These are phyloP conservation scores for Bacidia rubella DNA, from an alignment of 495 filamentous ascomycete species.

Conservation along the genomic window DNA sequence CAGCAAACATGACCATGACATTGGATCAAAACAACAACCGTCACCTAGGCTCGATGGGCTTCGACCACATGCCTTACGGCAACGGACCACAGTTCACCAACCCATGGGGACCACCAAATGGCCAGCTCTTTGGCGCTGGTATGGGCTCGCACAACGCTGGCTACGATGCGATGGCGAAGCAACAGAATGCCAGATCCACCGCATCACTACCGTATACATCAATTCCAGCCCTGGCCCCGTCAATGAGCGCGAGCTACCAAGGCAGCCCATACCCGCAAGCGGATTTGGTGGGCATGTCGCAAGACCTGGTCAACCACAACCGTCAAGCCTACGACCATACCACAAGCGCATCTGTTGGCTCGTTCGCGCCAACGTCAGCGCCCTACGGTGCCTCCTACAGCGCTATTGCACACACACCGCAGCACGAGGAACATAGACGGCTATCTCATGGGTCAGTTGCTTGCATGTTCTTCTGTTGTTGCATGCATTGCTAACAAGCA, in stretches of 20 bases:
- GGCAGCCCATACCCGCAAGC: constrained; percentile 49
- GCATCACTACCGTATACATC: constrained; percentile 63
- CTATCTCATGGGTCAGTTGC: constrained; percentile 80
- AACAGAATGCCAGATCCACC: constrained; percentile 43
- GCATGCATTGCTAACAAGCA: constrained; percentile 48
- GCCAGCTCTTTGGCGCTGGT: constrained; percentile 38
- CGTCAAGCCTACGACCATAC: constrained; percentile 41
- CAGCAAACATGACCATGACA: constrained; percentile 42
- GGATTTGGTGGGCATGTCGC: constrained; percentile 49
- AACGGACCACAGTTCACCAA: constrained; percentile 80
- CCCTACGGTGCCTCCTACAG: constrained; percentile 44
- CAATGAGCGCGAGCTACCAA: constrained; percentile 54
- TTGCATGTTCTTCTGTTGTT: constrained; percentile 33
- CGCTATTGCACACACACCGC: constrained; percentile 36
- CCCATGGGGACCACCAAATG: constrained; percentile 52
- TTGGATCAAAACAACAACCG: constrained; percentile 84
- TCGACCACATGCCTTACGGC: constrained; percentile 64
- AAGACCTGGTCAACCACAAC: constrained; percentile 54
- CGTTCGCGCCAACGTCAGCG: constrained; percentile 47
- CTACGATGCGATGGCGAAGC: constrained; percentile 40
- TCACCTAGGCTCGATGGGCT: constrained; percentile 64
- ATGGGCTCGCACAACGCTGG: constrained; percentile 42
- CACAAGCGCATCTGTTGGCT: constrained; percentile 52
- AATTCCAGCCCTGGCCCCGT: constrained; percentile 56
- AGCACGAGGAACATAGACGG: constrained; percentile 53